phyloP scores from a whole-genome alignment of 2,329 filamentous ascomycete species.

The Fusarium irregulare region DNA sequence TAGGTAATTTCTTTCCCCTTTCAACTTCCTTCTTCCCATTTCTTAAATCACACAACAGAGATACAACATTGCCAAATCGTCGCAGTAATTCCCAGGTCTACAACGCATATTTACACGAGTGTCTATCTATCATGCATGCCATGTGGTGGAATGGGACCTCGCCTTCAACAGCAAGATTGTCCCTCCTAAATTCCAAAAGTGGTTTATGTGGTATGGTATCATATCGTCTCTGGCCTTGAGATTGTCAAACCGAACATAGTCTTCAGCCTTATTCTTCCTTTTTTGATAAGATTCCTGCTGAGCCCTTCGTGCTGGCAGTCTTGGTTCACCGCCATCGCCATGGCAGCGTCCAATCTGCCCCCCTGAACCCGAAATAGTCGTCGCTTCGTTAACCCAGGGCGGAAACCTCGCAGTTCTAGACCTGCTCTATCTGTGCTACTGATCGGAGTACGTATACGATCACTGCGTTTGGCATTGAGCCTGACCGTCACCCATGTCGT shows the following conservation, averaged over 20 bases:
- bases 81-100: neutral
- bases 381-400: slow-evolving; percentile 43
- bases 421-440: slow-evolving; percentile 21
- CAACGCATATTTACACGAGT: slow-evolving; percentile 17
- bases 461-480: slow-evolving; percentile 82
- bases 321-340: slow-evolving; percentile 4
- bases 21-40: neutral
- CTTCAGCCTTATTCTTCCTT: slow-evolving; percentile 5
- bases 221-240: slow-evolving; percentile 24
- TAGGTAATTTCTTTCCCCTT: neutral
- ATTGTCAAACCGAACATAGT: slow-evolving; percentile 17
- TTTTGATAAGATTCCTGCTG: slow-evolving; percentile 7
- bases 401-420: slow-evolving; percentile 25
- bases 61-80: neutral
- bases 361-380: slow-evolving; percentile 39
- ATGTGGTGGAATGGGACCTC: neutral
- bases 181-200: slow-evolving; percentile 22
- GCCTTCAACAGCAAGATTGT: slow-evolving; percentile 13
- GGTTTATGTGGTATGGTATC: slow-evolving; percentile 26
- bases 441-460: slow-evolving; percentile 36
- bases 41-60: neutral
- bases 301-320: neutral
- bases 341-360: slow-evolving; percentile 10
- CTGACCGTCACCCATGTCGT: slow-evolving; percentile 73
- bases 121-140: slow-evolving; percentile 27